Conservation (phyloP, 805 yeast species). For the Candida patagonica region DNA sequence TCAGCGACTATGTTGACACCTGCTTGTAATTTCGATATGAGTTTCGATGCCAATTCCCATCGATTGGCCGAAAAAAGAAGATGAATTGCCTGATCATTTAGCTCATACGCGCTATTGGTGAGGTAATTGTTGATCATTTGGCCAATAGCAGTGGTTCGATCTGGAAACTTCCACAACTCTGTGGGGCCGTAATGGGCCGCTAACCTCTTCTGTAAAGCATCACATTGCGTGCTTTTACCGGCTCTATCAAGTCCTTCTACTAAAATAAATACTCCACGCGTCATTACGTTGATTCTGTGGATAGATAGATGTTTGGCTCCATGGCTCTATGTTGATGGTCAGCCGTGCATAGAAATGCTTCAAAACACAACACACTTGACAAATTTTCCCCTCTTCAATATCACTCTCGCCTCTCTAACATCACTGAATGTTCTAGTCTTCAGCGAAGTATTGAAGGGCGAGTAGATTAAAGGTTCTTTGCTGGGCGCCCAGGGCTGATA, state of each 20-base stretch:
- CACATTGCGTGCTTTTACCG: conserved; percentile 84
- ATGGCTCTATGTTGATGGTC: neutral
- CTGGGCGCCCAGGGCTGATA: conserved; percentile 30
- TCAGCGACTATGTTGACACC: conserved; percentile 68
- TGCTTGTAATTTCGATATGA: conserved; percentile 34
- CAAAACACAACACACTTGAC: neutral
- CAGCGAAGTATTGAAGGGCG: conserved; percentile 5
- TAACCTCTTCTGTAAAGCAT: conserved; percentile 29
- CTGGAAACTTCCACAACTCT: conserved; percentile 71
- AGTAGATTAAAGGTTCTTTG: conserved; percentile 22
- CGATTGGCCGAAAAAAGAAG: conserved; percentile 85
- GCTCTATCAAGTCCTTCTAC: conserved; percentile 93
- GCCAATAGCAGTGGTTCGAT: conserved; percentile 77
- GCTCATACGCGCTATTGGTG: conserved; percentile 25
- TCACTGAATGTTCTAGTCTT: neutral
- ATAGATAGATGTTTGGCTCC: too few species aligned
- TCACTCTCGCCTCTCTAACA: conserved; percentile 8
- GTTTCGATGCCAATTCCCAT: conserved; percentile 65
- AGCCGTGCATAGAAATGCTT: neutral
- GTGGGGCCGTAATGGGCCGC: conserved; percentile 28
- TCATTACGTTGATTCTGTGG: too few species aligned
- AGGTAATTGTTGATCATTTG: conserved; percentile 65
- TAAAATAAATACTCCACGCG: conserved; percentile 67
- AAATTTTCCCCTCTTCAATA: conserved; percentile 14
- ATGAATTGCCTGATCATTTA: conserved; percentile 78